Conservation (phyloP, 352 stramenopile species). For the Peronospora destructor region DNA sequence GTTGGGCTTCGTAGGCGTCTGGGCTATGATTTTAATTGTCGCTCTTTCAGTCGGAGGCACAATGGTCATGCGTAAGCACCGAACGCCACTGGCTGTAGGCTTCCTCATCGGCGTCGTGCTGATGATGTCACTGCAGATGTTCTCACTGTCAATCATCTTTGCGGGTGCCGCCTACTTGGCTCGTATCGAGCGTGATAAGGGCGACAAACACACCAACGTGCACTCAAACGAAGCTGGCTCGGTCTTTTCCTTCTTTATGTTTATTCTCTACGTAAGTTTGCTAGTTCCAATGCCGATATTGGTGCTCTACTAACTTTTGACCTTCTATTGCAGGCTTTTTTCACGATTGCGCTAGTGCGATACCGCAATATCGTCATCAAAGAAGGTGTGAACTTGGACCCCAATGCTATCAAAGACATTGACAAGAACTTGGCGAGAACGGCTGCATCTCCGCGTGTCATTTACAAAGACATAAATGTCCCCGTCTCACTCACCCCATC, state of each 20-base stretch:
- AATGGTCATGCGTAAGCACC: slow-evolving; percentile 87
- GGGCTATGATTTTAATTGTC: slow-evolving; percentile 78
- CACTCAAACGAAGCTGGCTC: slow-evolving; percentile 70
- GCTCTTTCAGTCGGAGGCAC: slow-evolving; percentile 76
- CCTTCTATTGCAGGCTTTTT: slow-evolving; percentile 32
- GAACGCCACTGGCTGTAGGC: slow-evolving; percentile 77
- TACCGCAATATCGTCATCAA: slow-evolving; percentile 82
- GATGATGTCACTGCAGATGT: slow-evolving; percentile 88
- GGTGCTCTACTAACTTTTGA: not conserved
- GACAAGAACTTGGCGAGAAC: slow-evolving; percentile 46
- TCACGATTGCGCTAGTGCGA: slow-evolving; percentile 63
- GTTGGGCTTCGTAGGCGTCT: slow-evolving; percentile 75
- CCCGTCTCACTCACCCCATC: slow-evolving; percentile 51
- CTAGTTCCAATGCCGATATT: not conserved
- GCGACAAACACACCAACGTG: slow-evolving; percentile 49
- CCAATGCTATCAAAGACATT: slow-evolving; percentile 29
- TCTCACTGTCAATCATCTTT: slow-evolving; percentile 76
- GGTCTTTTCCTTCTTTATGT: slow-evolving; percentile 86
- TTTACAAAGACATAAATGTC: slow-evolving; percentile 55
- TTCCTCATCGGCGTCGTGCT: slow-evolving; percentile 88
- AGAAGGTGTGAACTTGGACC: slow-evolving; percentile 43
- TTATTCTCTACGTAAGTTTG: slow-evolving; percentile 71
- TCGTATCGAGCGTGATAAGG: slow-evolving; percentile 51
- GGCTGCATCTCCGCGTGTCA: slow-evolving; percentile 49
- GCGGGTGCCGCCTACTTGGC: slow-evolving; percentile 63